Percentiles rank a stretch among this genome's conserved stretches.
These are phyloP conservation scores for Pseudozyma pruni DNA, from an alignment of 1,284 basidiomycete species.

Conservation along the genomic window DNA sequence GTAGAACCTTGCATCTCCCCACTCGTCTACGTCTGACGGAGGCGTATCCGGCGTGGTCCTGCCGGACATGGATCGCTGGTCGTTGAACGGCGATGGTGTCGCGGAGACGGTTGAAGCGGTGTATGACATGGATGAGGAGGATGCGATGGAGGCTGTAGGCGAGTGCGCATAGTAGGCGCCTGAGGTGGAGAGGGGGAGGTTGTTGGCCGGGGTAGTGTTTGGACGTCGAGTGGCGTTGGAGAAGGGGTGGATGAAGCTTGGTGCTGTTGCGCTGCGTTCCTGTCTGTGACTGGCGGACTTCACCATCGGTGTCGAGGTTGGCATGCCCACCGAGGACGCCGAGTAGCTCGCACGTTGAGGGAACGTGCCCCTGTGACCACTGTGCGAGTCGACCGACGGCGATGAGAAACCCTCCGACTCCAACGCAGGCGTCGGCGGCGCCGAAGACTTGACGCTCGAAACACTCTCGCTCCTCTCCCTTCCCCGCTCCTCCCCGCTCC, in stretches of 20 bases:
- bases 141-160: slow-evolving; percentile 45
- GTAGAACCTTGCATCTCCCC: slow-evolving; percentile 43
- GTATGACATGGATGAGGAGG: slow-evolving; percentile 46
- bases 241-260: slow-evolving; percentile 44
- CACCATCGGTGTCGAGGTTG: slow-evolving; percentile 33
- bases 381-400: slow-evolving; percentile 42
- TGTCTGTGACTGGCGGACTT: slow-evolving; percentile 50
- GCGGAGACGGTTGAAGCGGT: slow-evolving; percentile 31
- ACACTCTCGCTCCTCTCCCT: slow-evolving; percentile 39
- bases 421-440: slow-evolving; percentile 33
- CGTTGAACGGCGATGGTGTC: slow-evolving; percentile 53
- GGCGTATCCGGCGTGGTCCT: slow-evolving; percentile 64
- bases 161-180: slow-evolving; percentile 38
- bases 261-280: slow-evolving; percentile 34
- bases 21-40: slow-evolving; percentile 52
- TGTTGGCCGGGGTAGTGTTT: slow-evolving; percentile 55
- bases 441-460: slow-evolving; percentile 32
- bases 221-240: slow-evolving; percentile 45
- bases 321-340: slow-evolving; percentile 21
- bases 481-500: slow-evolving; percentile 23
- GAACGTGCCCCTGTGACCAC: slow-evolving; percentile 35
- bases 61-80: slow-evolving; percentile 49
- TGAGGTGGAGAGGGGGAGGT: slow-evolving; percentile 23
- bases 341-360: slow-evolving; percentile 48
- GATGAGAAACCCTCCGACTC: slow-evolving; percentile 39